Base-by-base conservation (phyloP, 2,329 filamentous ascomycete species). In the Talaromyces islandicus region DNA sequence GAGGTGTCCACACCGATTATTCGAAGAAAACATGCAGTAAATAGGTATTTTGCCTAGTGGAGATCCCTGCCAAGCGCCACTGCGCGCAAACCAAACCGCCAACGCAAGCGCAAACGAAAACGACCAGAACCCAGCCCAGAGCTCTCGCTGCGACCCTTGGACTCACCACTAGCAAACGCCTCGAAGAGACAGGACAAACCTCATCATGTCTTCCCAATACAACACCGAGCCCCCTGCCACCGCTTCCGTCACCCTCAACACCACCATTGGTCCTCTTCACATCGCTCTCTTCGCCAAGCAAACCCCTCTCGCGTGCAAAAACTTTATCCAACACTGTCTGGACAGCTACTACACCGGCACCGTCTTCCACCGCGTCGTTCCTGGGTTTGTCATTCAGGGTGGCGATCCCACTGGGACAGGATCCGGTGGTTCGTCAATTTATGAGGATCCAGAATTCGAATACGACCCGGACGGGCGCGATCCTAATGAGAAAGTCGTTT, bases 221-320 rank as follows among this genome's bases (percentile, higher is more conserved):
- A 95, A 96, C 69, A 90, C 95, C 70, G 93, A 97, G 76, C 93
- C 94, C 57, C 91, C 93, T 71, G 91, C 94, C 52, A 97, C 93
- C 60, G 94, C 90, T 24, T 96, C 94, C 65, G 91, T 90, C 60
- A 87, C 97, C 66, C 82, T 99, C 48, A 88, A 95, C 75, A 99
- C 94, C 10, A 96, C 91, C 7, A 81, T 88, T 52, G 94, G 94
- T 75, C 92, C 96, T 70, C 83, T 99, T 60, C 88, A 90, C 41
- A 84, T 99, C 75, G 91, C 96, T 75, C 87, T 99, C 60, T 99
- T 96, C 80, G 92, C 92, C 19, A 94, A 94, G 71, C 94, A 99
- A 76, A 89, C 91, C 0, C 94, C 94, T 9, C 82, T 97, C 63
- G 89, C 94, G 27, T 92, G 88, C 71, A 91, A 93, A 67, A 97